Evolutionary conservation across 1,284 basidiomycete species (phyloP).

Genomic region (Naganishia sp.): DNA sequence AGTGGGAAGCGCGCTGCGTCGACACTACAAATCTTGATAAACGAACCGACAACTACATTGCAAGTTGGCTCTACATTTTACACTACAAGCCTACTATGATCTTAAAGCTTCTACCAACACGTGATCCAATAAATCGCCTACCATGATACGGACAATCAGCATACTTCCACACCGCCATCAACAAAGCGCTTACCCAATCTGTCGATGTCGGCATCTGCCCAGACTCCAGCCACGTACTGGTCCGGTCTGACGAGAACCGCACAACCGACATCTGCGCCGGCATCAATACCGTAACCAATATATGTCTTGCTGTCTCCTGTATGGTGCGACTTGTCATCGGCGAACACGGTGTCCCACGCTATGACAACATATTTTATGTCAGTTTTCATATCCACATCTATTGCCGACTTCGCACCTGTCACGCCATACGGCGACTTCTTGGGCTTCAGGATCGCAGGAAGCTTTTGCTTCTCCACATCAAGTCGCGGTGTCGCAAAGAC

Average conservation of each 20-base stretch:
- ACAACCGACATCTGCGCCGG: slow-evolving; percentile 41
- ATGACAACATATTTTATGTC: neutral
- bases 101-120: slow-evolving; percentile 10
- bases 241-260: slow-evolving; percentile 50
- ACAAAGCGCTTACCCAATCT: slow-evolving; percentile 1
- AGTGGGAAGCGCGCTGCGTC: slow-evolving; percentile 51
- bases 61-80: neutral
- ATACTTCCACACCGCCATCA: neutral
- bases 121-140: slow-evolving; percentile 20
- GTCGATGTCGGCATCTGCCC: slow-evolving; percentile 23
- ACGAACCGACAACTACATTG: neutral
- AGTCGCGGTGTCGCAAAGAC: slow-evolving; percentile 35
- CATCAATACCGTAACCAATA: slow-evolving; percentile 48
- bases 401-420: slow-evolving; percentile 6
- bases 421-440: slow-evolving; percentile 32
- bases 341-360: slow-evolving; percentile 39
- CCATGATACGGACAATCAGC: slow-evolving; percentile 11
- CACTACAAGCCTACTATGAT: neutral
- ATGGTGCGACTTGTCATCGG: slow-evolving; percentile 46
- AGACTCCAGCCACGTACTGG: slow-evolving; percentile 43
- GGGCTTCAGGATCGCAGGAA: slow-evolving; percentile 35
- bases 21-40: slow-evolving; percentile 41
- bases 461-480: slow-evolving; percentile 31
- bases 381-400: neutral
- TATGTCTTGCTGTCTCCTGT: slow-evolving; percentile 50